A percentile compares a stretch with the other conserved stretches of the same genome.
Conservation (phyloP, 495 filamentous ascomycete species). For the Aspergillus indologenus region DNA sequence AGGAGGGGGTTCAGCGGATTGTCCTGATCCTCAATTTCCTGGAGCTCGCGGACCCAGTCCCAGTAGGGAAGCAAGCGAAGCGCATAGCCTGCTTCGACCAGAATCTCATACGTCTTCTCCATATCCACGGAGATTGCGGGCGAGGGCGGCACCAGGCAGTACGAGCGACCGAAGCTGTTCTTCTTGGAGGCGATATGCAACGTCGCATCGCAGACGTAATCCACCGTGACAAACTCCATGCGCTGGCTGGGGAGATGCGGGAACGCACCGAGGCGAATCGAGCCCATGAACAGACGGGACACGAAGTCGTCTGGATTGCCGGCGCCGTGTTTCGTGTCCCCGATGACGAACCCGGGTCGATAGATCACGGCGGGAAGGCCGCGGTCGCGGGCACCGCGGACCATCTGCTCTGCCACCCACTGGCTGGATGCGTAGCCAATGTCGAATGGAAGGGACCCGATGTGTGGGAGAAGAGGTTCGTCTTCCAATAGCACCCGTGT, state of each 20-base stretch:
- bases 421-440: slow-evolving; percentile 23
- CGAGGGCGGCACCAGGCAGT: slow-evolving; percentile 9
- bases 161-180: slow-evolving; percentile 12
- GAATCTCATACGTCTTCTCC: slow-evolving; percentile 7
- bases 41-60: slow-evolving; percentile 10
- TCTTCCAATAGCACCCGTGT: slow-evolving; percentile 16
- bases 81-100: slow-evolving; percentile 13
- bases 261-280: slow-evolving; percentile 16
- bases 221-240: slow-evolving; percentile 18
- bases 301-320: slow-evolving; percentile 27
- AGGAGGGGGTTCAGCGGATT: slow-evolving; percentile 11
- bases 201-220: slow-evolving; percentile 18
- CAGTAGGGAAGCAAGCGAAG: slow-evolving; percentile 11
- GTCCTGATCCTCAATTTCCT: not conserved
- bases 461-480: slow-evolving; percentile 6
- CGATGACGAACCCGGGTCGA: slow-evolving; percentile 24
- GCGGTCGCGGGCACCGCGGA: slow-evolving; percentile 11
- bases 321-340: slow-evolving; percentile 12
- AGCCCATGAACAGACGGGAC: slow-evolving; percentile 19
- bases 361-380: slow-evolving; percentile 21
- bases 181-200: slow-evolving; percentile 18
- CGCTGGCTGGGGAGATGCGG: slow-evolving; percentile 16
- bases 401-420: slow-evolving; percentile 21
- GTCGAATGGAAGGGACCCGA: slow-evolving; percentile 11
- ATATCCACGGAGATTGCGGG: slow-evolving; percentile 5